Evolutionary conservation across 495 filamentous ascomycete species (phyloP), one percentile per base, ranked within the genome.

Genomic region (Aspergillus mulundensis): DNA sequence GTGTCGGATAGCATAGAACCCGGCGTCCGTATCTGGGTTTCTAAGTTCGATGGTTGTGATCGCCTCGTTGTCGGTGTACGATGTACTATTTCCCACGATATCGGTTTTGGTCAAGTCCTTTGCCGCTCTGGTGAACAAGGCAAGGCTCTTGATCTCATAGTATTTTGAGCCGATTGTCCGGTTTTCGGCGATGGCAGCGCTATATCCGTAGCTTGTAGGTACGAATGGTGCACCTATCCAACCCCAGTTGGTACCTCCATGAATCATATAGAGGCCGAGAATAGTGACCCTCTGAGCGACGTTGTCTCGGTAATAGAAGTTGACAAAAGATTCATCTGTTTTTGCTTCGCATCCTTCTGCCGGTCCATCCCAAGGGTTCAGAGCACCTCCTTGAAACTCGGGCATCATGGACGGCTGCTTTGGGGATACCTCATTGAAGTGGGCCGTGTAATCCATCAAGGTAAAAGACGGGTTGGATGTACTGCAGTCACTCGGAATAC

Each of bases 61-160:
- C 2, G 6, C 11, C 2, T 75, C 41, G 10, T 74, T 4, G 73
- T 75, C 11, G 19, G 61, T 67, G 56, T 75, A 28, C 24, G 14
- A 74, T 5, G 76, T 75, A 14, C 32, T 14, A 10, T 36, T 36
- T 15, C 32, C 32, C 32, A 7, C 32, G 75, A 61, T 12, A 88
- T 57, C 3, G 73, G 86, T 88, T 4, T 58, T 1, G 77, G 68
- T 5, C 62, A 70, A 7, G 76, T 66, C 6, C 74, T 80, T 25
- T 87, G 67, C 58, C 88, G 89, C 1, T 77, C 78, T 3, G 81
- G 84, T 7, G 82, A 86, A 3, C 80, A 81, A 57, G 83, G 81
- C 36, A 88, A 58, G 68, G 89, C 90, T 40, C 51, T 90, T 91
- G 30, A 84, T 61, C 58, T 91, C 85, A 38, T 83, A 84, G 64